Evolutionary conservation across 208 protist genomes (phyloP).

Genomic region (Balamuthia mandrillaris): DNA sequence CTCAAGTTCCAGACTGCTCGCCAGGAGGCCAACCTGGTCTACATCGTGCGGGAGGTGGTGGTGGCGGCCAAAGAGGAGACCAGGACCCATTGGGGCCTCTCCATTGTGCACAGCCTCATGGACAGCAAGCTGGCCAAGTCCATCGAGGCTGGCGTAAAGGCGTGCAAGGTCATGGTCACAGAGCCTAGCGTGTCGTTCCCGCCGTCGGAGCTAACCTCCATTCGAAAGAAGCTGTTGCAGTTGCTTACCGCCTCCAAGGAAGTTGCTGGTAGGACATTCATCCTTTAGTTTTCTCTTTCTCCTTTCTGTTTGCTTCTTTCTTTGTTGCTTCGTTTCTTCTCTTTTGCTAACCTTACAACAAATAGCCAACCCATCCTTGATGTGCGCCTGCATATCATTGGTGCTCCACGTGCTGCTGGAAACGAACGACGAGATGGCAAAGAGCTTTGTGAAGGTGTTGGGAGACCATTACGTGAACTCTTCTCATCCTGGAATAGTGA

Average conservation of each 20-base stretch:
- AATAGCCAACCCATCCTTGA: slow-evolving; percentile 8
- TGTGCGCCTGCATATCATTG: neutral
- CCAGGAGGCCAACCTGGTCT: slow-evolving; percentile 19
- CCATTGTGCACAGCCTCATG: slow-evolving; percentile 23
- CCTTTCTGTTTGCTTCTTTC: too few species aligned
- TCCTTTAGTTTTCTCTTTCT: too few species aligned
- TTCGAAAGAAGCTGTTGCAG: slow-evolving; percentile 35
- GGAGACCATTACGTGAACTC: slow-evolving; percentile 31
- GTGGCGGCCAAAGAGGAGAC: slow-evolving; percentile 23
- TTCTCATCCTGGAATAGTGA: slow-evolving; percentile 23
- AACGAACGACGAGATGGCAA: slow-evolving; percentile 11
- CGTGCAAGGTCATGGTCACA: neutral
- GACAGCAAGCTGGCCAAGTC: slow-evolving; percentile 34
- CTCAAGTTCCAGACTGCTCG: neutral
- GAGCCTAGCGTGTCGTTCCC: neutral
- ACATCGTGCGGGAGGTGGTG: slow-evolving; percentile 21
- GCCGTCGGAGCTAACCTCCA: slow-evolving; percentile 30
- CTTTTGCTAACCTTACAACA: neutral
- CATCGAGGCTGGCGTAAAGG: slow-evolving; percentile 15
- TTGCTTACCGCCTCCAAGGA: slow-evolving; percentile 36
- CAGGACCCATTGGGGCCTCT: slow-evolving; percentile 12
- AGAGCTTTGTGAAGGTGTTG: neutral
- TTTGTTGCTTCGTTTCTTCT: neutral
- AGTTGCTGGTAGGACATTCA: neutral
- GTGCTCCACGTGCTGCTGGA: slow-evolving; percentile 22